phyloP scores from a whole-genome alignment of 345 rosid genomes.

The Corymbia maculata region DNA sequence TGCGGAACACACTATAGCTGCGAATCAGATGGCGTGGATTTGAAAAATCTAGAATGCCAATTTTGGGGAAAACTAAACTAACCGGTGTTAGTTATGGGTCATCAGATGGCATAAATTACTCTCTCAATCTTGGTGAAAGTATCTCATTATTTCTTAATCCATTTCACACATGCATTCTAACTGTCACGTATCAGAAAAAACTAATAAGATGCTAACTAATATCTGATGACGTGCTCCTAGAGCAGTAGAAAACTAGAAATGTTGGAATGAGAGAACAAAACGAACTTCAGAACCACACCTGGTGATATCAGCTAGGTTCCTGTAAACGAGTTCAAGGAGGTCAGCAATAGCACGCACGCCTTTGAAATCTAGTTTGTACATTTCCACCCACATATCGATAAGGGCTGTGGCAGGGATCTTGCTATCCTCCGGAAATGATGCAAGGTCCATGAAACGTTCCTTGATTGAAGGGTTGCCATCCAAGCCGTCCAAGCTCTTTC shows the following conservation, averaged over 20 bases:
- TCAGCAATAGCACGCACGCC: conserved; percentile 9
- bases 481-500: conserved; percentile 31
- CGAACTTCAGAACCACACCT: conserved; percentile 14
- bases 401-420: conserved; percentile 32
- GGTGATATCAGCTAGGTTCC: conserved; percentile 28
- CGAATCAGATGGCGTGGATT: not conserved
- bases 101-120: not conserved
- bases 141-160: not conserved
- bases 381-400: conserved; percentile 42
- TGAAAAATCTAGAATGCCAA: not conserved
- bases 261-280: not conserved
- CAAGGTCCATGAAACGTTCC: conserved; percentile 52
- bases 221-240: too few relatives aligned
- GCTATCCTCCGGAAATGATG: conserved; percentile 48
- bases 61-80: too few relatives aligned
- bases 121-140: not conserved
- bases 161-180: not conserved
- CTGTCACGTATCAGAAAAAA: not conserved
- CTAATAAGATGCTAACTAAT: not conserved
- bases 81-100: too few relatives aligned
- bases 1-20: not conserved
- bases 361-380: conserved; percentile 12
- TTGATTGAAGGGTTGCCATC: conserved; percentile 1
- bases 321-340: conserved; percentile 27
- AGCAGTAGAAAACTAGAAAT: not conserved